phyloP scores from a whole-genome alignment of 768 basidiomycete species.

The Lepiota venenata region DNA sequence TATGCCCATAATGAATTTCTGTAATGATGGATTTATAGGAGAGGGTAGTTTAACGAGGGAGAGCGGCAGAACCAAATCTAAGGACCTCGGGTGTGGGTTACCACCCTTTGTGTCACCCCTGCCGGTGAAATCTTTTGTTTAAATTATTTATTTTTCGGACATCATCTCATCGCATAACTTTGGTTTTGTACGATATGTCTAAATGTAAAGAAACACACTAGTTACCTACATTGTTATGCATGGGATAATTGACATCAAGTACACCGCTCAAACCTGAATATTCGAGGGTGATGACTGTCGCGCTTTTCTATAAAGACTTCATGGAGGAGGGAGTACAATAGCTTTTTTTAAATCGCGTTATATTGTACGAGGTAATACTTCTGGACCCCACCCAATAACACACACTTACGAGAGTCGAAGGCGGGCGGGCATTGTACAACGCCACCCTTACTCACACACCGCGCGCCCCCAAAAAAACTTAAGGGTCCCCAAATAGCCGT shows the following conservation, averaged over 20 bases:
- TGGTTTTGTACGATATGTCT: background rate
- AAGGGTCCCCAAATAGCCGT: constrained; percentile 60
- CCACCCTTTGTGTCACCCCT: background rate
- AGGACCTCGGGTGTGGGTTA: background rate
- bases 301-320: no score
- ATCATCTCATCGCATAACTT: background rate
- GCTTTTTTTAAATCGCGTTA: background rate
- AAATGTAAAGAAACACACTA: background rate
- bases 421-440: background rate
- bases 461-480: background rate
- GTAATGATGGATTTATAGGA: background rate
- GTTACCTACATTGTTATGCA: background rate
- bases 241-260: background rate
- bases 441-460: background rate
- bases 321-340: no score
- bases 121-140: no score
- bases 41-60: background rate
- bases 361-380: background rate
- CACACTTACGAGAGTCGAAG: background rate
- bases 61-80: background rate
- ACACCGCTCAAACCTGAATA: background rate
- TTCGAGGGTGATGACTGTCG: no score
- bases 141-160: background rate
- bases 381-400: no score
- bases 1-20: background rate